Conservation (phyloP, 2,329 filamentous ascomycete species). For the Colletotrichum neosansevieriae region DNA sequence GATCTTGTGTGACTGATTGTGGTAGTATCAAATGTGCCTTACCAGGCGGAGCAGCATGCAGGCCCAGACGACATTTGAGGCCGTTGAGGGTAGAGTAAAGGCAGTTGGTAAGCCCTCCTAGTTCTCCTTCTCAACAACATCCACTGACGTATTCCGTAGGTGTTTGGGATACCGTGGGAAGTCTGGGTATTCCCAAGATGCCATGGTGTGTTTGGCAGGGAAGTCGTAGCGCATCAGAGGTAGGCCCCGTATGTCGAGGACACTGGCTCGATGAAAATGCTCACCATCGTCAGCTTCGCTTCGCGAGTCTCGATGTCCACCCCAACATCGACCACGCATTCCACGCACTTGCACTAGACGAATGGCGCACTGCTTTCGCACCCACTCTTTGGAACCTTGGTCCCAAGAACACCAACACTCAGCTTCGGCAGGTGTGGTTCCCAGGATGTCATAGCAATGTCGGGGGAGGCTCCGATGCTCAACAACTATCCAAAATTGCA, state of each 20-base stretch:
- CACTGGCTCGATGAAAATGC: background rate
- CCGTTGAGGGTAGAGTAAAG: constrained; percentile 14
- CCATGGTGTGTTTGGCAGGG: constrained; percentile 20
- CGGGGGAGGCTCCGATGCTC: constrained; percentile 64
- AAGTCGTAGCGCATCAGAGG: constrained; percentile 32
- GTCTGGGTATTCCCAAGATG: constrained; percentile 50
- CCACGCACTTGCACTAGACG: constrained; percentile 67
- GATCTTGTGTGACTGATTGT: background rate
- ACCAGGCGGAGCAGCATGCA: background rate
- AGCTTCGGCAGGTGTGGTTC: constrained; percentile 59
- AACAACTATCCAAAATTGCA: constrained; percentile 44
- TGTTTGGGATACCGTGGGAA: constrained; percentile 66
- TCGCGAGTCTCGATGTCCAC: constrained; percentile 40
- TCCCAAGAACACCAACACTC: constrained; percentile 34
- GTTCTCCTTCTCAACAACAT: accelerated
- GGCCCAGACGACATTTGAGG: constrained; percentile 17
- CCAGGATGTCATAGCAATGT: constrained; percentile 71
- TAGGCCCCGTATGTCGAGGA: background rate
- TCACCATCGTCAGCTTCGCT: constrained; percentile 32
- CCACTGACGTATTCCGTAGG: constrained; percentile 43
- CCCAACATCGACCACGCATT: constrained; percentile 63
- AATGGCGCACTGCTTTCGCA: constrained; percentile 54
- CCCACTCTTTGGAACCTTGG: constrained; percentile 47
- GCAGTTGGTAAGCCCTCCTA: constrained; percentile 17
- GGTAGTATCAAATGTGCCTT: constrained; percentile 20